Evolutionary conservation across 495 filamentous ascomycete species (phyloP).

Genomic region (Chlorociboria aeruginascens): DNA sequence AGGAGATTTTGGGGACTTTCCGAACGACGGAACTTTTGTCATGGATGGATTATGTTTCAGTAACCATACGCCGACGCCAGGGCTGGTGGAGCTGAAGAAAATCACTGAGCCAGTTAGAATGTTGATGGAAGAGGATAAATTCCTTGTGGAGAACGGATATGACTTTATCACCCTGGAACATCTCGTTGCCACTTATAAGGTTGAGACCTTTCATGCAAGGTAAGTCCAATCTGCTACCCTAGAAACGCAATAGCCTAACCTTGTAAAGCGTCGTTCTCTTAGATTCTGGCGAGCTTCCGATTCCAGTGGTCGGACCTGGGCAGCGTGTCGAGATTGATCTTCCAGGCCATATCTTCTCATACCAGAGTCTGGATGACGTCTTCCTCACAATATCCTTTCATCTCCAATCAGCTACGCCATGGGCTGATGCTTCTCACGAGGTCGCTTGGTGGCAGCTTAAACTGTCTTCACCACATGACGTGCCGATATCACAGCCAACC

Average conservation of each 20-base stretch:
- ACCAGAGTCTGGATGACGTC: conserved; percentile 13
- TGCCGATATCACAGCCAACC: not conserved
- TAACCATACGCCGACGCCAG: conserved; percentile 44
- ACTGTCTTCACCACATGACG: not conserved
- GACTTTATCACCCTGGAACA: conserved; percentile 40
- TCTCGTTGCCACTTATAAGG: conserved; percentile 20
- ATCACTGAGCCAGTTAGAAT: conserved; percentile 42
- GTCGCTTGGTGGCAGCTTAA: conserved; percentile 24
- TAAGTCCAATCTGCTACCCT: not conserved
- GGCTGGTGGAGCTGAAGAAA: conserved; percentile 48
- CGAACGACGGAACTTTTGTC: conserved; percentile 53
- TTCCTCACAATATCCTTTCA: conserved; percentile 26
- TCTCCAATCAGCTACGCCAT: conserved; percentile 17
- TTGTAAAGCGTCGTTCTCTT: not conserved
- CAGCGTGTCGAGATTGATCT: not conserved
- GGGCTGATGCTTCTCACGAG: conserved; percentile 24
- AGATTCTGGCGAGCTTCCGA: not conserved
- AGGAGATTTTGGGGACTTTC: conserved; percentile 54
- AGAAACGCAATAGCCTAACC: not conserved
- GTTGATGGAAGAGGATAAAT: conserved; percentile 13
- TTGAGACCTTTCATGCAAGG: not conserved
- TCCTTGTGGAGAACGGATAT: conserved; percentile 34
- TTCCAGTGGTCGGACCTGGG: not conserved
- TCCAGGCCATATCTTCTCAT: conserved; percentile 8
- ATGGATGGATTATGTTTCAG: conserved; percentile 47